phyloP scores from a whole-genome alignment of 345 rosid species.

The Citrus reticulata region DNA sequence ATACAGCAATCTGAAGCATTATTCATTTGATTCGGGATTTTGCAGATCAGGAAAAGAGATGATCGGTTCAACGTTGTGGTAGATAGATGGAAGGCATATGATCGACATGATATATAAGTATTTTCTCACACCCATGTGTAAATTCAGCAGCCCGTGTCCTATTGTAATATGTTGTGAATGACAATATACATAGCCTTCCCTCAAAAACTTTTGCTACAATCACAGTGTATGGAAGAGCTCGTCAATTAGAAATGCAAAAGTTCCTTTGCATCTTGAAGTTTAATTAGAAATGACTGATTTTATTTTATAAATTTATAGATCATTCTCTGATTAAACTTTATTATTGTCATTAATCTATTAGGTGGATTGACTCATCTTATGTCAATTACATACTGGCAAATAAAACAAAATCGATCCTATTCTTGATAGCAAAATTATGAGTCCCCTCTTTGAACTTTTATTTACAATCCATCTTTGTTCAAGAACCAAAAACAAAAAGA shows the following conservation, averaged over 20 bases:
- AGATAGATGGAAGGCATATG: conserved; percentile 61
- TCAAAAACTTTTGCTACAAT: not conserved
- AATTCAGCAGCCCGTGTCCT: not conserved
- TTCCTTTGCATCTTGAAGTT: too few species aligned
- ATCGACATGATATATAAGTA: conserved; percentile 33
- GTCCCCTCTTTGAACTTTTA: too few species aligned
- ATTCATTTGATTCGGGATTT: not conserved
- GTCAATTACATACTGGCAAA: too few species aligned
- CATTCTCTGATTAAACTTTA: too few species aligned
- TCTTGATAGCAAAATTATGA: too few species aligned
- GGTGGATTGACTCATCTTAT: too few species aligned
- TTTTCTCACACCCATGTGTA: not conserved
- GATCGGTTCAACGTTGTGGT: conserved; percentile 41
- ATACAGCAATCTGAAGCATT: not conserved
- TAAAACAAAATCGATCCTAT: too few species aligned
- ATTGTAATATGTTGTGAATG: not conserved
- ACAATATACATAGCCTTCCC: not conserved
- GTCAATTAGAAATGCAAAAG: not conserved
- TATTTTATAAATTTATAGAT: too few species aligned
- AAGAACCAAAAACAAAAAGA: too few species aligned
- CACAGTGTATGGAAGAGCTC: not conserved
- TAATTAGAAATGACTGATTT: too few species aligned
- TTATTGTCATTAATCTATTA: too few species aligned
- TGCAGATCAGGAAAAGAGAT: conserved; percentile 54
- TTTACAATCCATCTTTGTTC: too few species aligned